phyloP scores from a whole-genome alignment of 352 stramenopile genomes.

The Phytophthora pistaciae region DNA sequence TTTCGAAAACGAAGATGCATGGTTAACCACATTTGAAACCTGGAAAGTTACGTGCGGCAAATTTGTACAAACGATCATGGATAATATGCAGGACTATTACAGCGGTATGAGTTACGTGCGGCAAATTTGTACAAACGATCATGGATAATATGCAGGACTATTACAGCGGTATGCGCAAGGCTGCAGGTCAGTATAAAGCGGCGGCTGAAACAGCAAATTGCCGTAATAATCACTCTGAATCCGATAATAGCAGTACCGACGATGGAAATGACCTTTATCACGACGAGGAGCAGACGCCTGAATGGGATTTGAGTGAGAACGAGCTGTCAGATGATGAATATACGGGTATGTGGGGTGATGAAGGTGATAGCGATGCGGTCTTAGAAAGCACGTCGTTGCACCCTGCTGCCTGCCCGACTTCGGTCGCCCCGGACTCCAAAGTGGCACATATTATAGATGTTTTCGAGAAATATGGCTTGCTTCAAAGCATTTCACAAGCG shows the following conservation, averaged over 20 bases:
- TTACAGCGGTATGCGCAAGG: background rate
- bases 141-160: constrained; percentile 14
- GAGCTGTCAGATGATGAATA: background rate
- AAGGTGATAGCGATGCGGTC: background rate
- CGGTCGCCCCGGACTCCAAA: background rate
- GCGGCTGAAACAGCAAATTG: background rate
- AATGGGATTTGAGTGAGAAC: background rate
- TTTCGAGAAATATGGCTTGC: background rate
- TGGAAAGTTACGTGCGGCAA: too few relatives aligned
- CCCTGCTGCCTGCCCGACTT: background rate
- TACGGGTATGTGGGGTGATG: background rate
- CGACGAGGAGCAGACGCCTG: background rate
- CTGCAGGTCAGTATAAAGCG: background rate
- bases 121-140: background rate
- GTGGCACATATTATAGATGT: background rate
- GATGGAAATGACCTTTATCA: background rate
- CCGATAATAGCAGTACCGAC: background rate
- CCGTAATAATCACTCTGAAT: background rate
- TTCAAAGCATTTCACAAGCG: background rate
- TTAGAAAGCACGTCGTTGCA: background rate
- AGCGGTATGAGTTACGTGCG: background rate
- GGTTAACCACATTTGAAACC: background rate
- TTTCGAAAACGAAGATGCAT: background rate
- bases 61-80: too few relatives aligned
- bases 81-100: too few relatives aligned